Evolutionary conservation across 176 grass and related monocot genomes (phyloP).

Genomic region (Carex pumila): DNA sequence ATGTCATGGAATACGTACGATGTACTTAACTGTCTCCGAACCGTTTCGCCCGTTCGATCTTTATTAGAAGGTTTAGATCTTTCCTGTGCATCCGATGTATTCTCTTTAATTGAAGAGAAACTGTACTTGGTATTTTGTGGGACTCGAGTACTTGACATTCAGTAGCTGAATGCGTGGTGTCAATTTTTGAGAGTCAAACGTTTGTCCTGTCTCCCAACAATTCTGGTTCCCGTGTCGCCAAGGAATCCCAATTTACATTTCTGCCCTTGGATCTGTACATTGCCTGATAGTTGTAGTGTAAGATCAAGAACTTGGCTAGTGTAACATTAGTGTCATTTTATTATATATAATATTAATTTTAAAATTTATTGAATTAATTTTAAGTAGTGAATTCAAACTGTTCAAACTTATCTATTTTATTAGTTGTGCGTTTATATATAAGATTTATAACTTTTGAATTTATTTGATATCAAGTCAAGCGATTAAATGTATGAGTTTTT

Average conservation of each 20-base stretch:
- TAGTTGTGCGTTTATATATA: no score
- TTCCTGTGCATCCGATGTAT: no score
- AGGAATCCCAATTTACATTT: constrained; percentile 3
- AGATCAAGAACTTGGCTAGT: no score
- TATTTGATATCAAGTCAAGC: no score
- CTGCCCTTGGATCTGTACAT: not conserved
- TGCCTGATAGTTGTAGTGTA: not conserved
- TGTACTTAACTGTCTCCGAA: no score
- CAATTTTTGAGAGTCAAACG: not conserved
- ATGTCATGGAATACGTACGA: not conserved
- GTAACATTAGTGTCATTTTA: no score
- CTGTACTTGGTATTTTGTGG: not conserved
- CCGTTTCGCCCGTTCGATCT: not conserved
- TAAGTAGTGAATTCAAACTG: no score
- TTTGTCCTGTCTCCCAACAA: not conserved
- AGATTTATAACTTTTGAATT: no score
- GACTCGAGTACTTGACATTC: not conserved
- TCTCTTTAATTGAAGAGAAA: not conserved
- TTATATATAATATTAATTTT: no score
- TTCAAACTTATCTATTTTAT: no score
- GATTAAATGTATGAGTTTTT: no score
- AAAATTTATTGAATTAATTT: no score
- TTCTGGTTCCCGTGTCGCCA: constrained; percentile 6
- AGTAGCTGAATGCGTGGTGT: not conserved
- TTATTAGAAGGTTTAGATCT: not conserved